phyloP scores from a whole-genome alignment of 768 basidiomycete genomes.

The Lactarius psammicola region DNA sequence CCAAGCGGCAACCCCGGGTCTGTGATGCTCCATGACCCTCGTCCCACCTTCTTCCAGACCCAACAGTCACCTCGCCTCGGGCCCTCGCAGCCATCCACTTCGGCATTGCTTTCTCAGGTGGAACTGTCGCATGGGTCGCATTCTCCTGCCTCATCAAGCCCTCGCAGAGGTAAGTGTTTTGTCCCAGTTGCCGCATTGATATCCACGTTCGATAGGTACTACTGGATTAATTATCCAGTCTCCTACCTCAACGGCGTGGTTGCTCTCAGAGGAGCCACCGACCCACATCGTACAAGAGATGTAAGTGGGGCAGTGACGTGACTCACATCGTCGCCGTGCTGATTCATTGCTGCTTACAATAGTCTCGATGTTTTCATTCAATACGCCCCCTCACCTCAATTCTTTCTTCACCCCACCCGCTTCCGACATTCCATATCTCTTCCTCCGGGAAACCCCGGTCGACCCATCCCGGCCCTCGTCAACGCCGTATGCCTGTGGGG shows the following conservation, averaged over 20 bases:
- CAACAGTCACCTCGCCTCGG: slow-evolving; percentile 13
- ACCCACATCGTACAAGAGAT: slow-evolving; percentile 22
- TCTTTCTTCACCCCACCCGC: slow-evolving; percentile 57
- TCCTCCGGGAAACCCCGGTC: slow-evolving; percentile 34
- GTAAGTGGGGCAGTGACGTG: slow-evolving; percentile 9
- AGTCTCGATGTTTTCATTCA: slow-evolving; percentile 61
- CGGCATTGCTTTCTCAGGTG: background rate
- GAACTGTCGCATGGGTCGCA: slow-evolving; percentile 15
- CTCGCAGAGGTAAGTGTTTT: slow-evolving; percentile 8
- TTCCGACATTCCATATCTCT: slow-evolving; percentile 40
- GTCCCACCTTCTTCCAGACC: slow-evolving; percentile 12
- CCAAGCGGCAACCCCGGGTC: slow-evolving; percentile 14
- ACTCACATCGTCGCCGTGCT: background rate
- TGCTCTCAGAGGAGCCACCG: slow-evolving; percentile 19
- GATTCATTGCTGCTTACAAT: background rate
- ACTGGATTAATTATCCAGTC: background rate
- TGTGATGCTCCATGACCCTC: slow-evolving; percentile 29
- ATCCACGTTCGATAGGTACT: slow-evolving; percentile 3
- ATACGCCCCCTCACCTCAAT: slow-evolving; percentile 57
- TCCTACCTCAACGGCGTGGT: slow-evolving; percentile 12
- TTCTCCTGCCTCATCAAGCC: slow-evolving; percentile 21
- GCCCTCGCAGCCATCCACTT: background rate
- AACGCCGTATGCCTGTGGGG: slow-evolving; percentile 43
- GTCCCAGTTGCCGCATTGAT: background rate
- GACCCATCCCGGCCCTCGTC: slow-evolving; percentile 42